phyloP scores from a whole-genome alignment of 306 rosid genomes.

The Corylus heterophylla region DNA sequence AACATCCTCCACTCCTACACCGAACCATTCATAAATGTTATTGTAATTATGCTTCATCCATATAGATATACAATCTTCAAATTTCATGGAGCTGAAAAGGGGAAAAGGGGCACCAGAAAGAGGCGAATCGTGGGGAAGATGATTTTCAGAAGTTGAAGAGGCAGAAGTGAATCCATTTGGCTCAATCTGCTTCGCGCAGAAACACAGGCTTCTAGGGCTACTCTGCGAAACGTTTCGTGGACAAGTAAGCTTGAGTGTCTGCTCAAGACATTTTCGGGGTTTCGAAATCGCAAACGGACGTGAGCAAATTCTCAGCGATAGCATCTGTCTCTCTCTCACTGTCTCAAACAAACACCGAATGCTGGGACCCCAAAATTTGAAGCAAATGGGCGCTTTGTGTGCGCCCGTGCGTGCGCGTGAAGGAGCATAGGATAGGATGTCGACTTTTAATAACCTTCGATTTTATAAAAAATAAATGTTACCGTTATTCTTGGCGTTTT shows the following conservation, averaged over 20 bases:
- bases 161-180: slow-evolving; percentile 25
- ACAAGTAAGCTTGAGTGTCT: slow-evolving; percentile 18
- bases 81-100: not conserved
- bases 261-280: not conserved
- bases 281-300: slow-evolving; percentile 19
- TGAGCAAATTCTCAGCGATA: slow-evolving; percentile 27
- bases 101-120: slow-evolving; percentile 39
- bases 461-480: too few relatives aligned
- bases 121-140: slow-evolving; percentile 36
- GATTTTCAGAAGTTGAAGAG: slow-evolving; percentile 22
- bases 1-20: slow-evolving; percentile 65
- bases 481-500: too few relatives aligned
- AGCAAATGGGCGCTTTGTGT: too few relatives aligned
- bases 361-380: too few relatives aligned
- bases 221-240: slow-evolving; percentile 10
- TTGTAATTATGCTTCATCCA: not conserved
- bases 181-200: slow-evolving; percentile 20
- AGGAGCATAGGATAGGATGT: too few relatives aligned
- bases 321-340: slow-evolving; percentile 17
- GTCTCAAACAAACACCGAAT: too few relatives aligned
- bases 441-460: too few relatives aligned
- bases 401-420: too few relatives aligned
- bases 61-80: not conserved
- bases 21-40: slow-evolving; percentile 5
- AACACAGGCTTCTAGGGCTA: slow-evolving; percentile 19